Conservation (phyloP, 1,139 yeast species). For the Hemisphaericaspora xylanilytica region DNA sequence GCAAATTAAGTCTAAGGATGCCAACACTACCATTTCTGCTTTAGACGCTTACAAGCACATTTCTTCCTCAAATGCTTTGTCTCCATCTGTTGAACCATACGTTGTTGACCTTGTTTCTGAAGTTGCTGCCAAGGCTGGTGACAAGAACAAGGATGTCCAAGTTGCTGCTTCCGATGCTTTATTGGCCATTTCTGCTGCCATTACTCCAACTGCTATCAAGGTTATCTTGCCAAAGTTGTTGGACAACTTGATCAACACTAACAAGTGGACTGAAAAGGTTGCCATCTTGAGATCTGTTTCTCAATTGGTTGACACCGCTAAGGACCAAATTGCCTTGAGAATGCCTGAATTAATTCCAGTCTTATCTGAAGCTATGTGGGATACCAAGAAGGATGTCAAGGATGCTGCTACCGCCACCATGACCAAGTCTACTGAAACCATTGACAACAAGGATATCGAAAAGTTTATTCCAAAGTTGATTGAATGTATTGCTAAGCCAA, state of each 20-base stretch:
- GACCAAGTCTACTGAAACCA: slow-evolving; percentile 95
- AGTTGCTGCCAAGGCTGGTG: slow-evolving; percentile 81
- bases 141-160: slow-evolving; percentile 77
- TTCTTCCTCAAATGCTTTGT: slow-evolving; percentile 73
- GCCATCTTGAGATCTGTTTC: slow-evolving; percentile 83
- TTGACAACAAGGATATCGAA: slow-evolving; percentile 99
- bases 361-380: slow-evolving; percentile 99
- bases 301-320: slow-evolving; percentile 89
- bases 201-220: slow-evolving; percentile 94
- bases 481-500: slow-evolving; percentile 94
- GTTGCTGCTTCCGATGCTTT: slow-evolving; percentile 71
- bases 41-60: slow-evolving; percentile 82
- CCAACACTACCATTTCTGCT: slow-evolving; percentile 65
- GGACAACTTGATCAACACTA: slow-evolving; percentile 64
- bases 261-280: slow-evolving; percentile 98
- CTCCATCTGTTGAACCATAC: slow-evolving; percentile 95
- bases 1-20: slow-evolving; percentile 74
- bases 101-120: slow-evolving; percentile 71
- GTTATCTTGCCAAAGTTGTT: slow-evolving; percentile 80
- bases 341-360: slow-evolving; percentile 99
- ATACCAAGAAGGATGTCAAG: slow-evolving; percentile 97
- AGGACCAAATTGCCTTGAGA: slow-evolving; percentile 94
- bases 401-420: slow-evolving; percentile 93
- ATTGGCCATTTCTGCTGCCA: slow-evolving; percentile 70
- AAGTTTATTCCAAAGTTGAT: slow-evolving; percentile 98